Percentiles rank a stretch among this genome's conserved stretches.
Conservation (phyloP, 2,329 filamentous ascomycete genomes). For the Cladosporium cucumerinum region DNA sequence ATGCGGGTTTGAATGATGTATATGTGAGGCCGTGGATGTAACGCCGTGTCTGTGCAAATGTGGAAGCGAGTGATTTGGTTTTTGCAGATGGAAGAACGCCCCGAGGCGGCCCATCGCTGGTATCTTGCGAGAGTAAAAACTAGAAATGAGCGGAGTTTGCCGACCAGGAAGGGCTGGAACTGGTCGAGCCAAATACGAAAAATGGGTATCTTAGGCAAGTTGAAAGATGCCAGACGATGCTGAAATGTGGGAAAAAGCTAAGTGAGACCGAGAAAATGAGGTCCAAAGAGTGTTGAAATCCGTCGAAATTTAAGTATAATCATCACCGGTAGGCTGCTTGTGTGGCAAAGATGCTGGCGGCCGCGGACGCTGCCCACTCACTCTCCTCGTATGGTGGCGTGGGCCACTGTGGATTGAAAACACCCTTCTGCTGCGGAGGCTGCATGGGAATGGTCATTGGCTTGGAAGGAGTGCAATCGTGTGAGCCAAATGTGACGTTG, state of each 20-base stretch:
- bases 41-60: constrained; percentile 8
- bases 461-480: constrained; percentile 62
- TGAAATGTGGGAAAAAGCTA: constrained; percentile 13
- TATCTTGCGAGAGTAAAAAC: constrained; percentile 1
- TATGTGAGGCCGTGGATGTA: constrained; percentile 3
- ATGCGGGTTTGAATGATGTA: background rate
- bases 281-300: constrained; percentile 1
- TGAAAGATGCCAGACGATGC: constrained; percentile 13
- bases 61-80: background rate
- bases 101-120: background rate
- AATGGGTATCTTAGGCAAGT: constrained; percentile 11
- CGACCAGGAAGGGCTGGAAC: constrained; percentile 1
- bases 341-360: constrained; percentile 76
- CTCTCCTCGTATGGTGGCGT: constrained; percentile 93
- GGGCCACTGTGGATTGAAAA: constrained; percentile 71
- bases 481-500: constrained; percentile 67
- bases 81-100: background rate
- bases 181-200: constrained; percentile 10
- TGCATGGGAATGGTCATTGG: constrained; percentile 67
- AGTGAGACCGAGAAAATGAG: background rate
- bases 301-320: background rate
- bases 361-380: constrained; percentile 82
- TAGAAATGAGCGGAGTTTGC: constrained; percentile 1
- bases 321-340: constrained; percentile 46
- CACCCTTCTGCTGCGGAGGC: constrained; percentile 48